Percentiles rank a stretch among this genome's conserved stretches.
Evolutionary conservation across 441 rosid species (phyloP).

Genomic region (Syzygium malaccense): DNA sequence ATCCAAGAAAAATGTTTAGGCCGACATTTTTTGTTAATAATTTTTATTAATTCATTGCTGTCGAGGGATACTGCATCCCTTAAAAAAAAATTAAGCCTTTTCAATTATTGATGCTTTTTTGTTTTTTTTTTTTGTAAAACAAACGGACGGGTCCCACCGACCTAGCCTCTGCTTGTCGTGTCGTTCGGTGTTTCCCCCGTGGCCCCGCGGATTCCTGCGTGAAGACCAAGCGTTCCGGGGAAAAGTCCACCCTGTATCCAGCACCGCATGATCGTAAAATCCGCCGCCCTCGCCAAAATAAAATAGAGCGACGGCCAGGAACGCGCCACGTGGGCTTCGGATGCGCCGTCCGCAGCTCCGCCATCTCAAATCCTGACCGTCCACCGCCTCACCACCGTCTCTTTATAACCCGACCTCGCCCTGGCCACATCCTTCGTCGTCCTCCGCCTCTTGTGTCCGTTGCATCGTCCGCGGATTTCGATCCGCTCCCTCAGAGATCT

Average conservation of each 20-base stretch:
- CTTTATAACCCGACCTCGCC: not conserved
- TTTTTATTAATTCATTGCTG: not conserved
- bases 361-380: conserved; percentile 22
- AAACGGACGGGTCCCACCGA: not conserved
- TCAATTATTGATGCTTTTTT: no score
- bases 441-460: not conserved
- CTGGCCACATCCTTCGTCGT: rapidly evolving
- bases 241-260: not conserved
- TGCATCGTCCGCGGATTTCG: not conserved
- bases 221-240: not conserved
- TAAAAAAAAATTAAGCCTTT: not conserved
- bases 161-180: not conserved
- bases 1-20: not conserved
- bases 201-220: not conserved
- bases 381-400: not conserved
- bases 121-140: not conserved
- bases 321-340: conserved; percentile 2
- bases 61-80: no score
- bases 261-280: not conserved
- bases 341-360: not conserved
- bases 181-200: not conserved
- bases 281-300: not conserved
- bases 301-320: not conserved
- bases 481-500: rapidly evolving
- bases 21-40: not conserved